phyloP scores from a whole-genome alignment of 2,329 filamentous ascomycete genomes.

The Aureobasidium sp. region DNA sequence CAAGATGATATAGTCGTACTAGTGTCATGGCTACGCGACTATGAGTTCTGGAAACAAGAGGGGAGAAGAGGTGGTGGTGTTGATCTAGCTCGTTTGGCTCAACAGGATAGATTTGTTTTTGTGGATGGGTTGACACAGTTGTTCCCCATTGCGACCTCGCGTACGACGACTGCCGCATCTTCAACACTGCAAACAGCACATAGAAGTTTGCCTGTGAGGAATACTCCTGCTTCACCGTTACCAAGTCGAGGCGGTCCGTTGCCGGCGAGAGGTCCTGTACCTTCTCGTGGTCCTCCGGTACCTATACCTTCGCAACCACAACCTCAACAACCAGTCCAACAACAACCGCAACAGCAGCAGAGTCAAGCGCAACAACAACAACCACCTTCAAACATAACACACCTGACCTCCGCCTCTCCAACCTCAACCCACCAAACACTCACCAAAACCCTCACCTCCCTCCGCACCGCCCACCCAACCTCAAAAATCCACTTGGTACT shows the following conservation, averaged over 20 bases:
- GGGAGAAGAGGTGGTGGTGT: slow-evolving; percentile 73
- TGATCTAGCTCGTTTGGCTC: slow-evolving; percentile 69
- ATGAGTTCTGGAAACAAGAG: slow-evolving; percentile 80
- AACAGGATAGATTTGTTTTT: slow-evolving; percentile 71
- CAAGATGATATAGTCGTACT: slow-evolving; percentile 67
- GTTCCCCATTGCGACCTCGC: slow-evolving; percentile 42
- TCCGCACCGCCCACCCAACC: slow-evolving; percentile 28
- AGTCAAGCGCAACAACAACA: background rate
- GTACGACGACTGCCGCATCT: slow-evolving; percentile 23
- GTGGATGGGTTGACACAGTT: slow-evolving; percentile 77
- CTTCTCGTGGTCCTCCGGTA: background rate
- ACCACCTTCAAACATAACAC: background rate
- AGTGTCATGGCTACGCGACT: slow-evolving; percentile 85
- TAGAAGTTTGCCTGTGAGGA: background rate
- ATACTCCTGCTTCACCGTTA: background rate
- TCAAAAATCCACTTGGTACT: slow-evolving; percentile 47
- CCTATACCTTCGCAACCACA: background rate
- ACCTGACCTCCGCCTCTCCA: slow-evolving; percentile 13
- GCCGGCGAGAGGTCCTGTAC: slow-evolving; percentile 19
- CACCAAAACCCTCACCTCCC: slow-evolving; percentile 32
- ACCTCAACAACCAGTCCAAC: no score
- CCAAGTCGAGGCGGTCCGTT: background rate
- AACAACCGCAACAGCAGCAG: background rate
- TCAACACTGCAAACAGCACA: background rate
- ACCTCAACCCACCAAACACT: slow-evolving; percentile 28